phyloP scores from a whole-genome alignment of 2,329 filamentous ascomycete genomes.

The Elsinoe batatas region DNA sequence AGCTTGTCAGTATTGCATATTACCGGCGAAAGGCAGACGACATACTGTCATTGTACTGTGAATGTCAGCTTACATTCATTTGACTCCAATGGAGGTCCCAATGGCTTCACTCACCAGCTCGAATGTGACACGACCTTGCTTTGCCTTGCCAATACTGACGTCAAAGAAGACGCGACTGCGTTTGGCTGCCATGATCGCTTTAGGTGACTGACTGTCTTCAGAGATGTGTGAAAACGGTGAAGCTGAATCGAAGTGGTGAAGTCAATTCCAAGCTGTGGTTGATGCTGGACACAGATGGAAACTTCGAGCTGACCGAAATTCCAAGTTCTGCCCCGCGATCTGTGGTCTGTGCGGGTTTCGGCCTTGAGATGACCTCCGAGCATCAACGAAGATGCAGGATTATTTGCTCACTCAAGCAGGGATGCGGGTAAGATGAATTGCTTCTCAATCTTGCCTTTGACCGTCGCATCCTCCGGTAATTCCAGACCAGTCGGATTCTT shows the following conservation, averaged over 20 bases:
- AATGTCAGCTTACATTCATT: background rate
- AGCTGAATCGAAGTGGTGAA: background rate
- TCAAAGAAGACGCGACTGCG: conserved; percentile 88
- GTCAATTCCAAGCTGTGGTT: background rate
- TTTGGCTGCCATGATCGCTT: conserved; percentile 14
- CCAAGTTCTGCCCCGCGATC: conserved; percentile 7
- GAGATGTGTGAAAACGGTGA: background rate
- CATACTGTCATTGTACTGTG: conserved; percentile 35
- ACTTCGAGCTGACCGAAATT: conserved; percentile 10
- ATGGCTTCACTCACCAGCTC: conserved; percentile 54
- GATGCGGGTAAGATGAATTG: conserved; percentile 28
- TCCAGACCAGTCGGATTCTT: conserved; percentile 24
- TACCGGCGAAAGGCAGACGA: background rate
- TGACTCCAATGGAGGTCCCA: background rate
- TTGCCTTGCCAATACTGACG: conserved; percentile 66
- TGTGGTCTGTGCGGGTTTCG: conserved; percentile 5
- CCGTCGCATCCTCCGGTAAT: conserved; percentile 20
- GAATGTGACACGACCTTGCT: conserved; percentile 71
- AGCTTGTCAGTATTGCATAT: background rate
- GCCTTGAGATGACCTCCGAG: background rate
- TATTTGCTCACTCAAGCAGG: conserved; percentile 24
- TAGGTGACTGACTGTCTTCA: background rate
- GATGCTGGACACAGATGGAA: conserved; percentile 5
- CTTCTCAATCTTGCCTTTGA: conserved; percentile 27
- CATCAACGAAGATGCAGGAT: background rate